Percentiles rank a stretch among this genome's conserved stretches.
These are phyloP conservation scores for Termitomyces titanicus DNA, from an alignment of 768 basidiomycete genomes.

Conservation along the genomic window DNA sequence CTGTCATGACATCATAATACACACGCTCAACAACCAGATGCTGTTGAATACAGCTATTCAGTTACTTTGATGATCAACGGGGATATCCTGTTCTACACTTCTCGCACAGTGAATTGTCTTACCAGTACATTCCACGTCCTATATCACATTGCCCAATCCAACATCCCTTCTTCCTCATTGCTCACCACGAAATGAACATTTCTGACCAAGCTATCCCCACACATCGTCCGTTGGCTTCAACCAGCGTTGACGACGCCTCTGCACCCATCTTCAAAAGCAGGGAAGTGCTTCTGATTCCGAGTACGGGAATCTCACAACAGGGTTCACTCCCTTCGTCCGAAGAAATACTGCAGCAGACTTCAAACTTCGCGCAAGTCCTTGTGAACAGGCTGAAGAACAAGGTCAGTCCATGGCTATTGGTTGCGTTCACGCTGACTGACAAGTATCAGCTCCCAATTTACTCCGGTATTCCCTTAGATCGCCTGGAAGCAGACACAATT, in stretches of 20 bases:
- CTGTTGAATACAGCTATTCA: no score
- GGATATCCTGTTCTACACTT: no score
- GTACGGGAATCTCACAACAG: slow-evolving; percentile 19
- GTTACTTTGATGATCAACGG: no score
- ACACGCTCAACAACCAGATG: no score
- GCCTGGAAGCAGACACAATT: slow-evolving; percentile 72
- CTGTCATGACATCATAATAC: no score
- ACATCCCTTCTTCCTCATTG: slow-evolving; percentile 1
- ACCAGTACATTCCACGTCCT: slow-evolving; percentile 7
- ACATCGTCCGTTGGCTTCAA: slow-evolving; percentile 61
- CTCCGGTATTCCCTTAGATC: slow-evolving; percentile 71
- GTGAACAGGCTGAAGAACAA: slow-evolving; percentile 81
- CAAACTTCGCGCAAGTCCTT: slow-evolving; percentile 76
- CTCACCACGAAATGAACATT: slow-evolving; percentile 7
- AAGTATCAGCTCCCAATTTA: slow-evolving; percentile 71
- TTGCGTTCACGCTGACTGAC: slow-evolving; percentile 9
- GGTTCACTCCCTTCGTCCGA: slow-evolving; percentile 31
- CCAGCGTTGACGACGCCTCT: slow-evolving; percentile 30
- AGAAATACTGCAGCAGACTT: slow-evolving; percentile 67
- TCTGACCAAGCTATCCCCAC: slow-evolving; percentile 35
- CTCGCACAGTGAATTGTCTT: no score
- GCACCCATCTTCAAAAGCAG: slow-evolving; percentile 42
- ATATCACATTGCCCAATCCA: background rate
- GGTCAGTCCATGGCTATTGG: slow-evolving; percentile 36
- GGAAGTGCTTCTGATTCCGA: slow-evolving; percentile 45